A percentile compares a stretch with the other conserved stretches of the same genome.
Conservation (phyloP, 2,329 filamentous ascomycete species). For the Aureobasidium sp. region DNA sequence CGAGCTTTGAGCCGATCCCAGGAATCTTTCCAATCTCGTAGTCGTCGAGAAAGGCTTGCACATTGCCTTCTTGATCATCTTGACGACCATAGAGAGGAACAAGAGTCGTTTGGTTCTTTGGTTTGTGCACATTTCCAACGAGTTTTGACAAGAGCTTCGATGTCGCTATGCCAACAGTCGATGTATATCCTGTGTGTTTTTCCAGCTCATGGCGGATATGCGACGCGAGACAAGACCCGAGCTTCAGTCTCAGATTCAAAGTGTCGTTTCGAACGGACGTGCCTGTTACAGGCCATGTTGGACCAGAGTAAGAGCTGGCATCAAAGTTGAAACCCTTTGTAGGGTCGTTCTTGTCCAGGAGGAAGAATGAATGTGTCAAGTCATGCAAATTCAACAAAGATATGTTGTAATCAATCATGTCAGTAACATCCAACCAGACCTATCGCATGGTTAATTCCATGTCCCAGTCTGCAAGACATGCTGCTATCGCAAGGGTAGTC, state of each 20-base stretch:
- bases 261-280: neutral
- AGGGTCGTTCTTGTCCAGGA: constrained; percentile 64
- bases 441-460: constrained; percentile 23
- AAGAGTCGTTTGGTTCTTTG: constrained; percentile 77
- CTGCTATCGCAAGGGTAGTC: constrained; percentile 16
- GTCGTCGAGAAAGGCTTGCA: constrained; percentile 63
- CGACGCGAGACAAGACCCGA: constrained; percentile 75
- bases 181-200: constrained; percentile 72
- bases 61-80: constrained; percentile 25
- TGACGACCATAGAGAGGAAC: constrained; percentile 53
- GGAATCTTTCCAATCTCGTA: constrained; percentile 76
- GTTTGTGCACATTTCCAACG: constrained; percentile 77
- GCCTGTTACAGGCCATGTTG: constrained; percentile 44
- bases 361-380: constrained; percentile 68
- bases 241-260: constrained; percentile 52
- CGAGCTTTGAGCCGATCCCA: constrained; percentile 76
- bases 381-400: constrained; percentile 61
- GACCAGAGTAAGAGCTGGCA: constrained; percentile 59
- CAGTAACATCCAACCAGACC: constrained; percentile 73
- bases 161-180: constrained; percentile 79
- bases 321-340: constrained; percentile 76
- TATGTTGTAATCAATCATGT: constrained; percentile 77
- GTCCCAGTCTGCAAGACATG: neutral
- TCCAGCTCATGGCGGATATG: constrained; percentile 68
- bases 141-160: constrained; percentile 84